Evolutionary conservation across 2,329 filamentous ascomycete genomes (phyloP), one percentile per base, ranked within the genome.

Genomic region (Fusarium coffeatum): DNA sequence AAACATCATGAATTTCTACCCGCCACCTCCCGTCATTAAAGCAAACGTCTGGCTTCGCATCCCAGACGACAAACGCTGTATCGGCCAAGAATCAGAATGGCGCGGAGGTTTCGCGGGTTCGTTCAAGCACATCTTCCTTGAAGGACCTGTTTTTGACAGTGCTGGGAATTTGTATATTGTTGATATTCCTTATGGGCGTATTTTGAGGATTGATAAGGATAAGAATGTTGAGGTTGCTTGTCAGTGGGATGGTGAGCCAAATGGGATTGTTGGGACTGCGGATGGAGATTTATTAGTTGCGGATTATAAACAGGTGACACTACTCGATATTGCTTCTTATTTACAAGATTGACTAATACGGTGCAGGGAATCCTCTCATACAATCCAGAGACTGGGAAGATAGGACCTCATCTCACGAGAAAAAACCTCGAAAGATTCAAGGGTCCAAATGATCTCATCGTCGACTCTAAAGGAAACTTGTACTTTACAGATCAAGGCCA

Each of bases 401-500:
- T 82, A 11, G 72, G 68, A 2, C 76, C 78, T 0, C 73, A 78
- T 22, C 54, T 83, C 13, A 77, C 78, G 8, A 71, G 77, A n/a
- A 75, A 74, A 47, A 79, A 83, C 43, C 74, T 83, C 1, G 81
- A 83, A 47, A 74, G 80, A 6, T 83, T 83, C 72, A 83, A 83
- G 55, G 81, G 81, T 0, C 78, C 78, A 0, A 83, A 83, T 49
- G 81, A 83, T 55, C 68, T 83, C 2, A 77, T 82, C 18, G 50
- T 82, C 6, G 79, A 80, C 28, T 80, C 78, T 0, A 75, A 76
- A 16, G 71, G 74, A 6, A 78, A 80, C 28, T 63, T 83, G 6
- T 83, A 82, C 69, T 83, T 83, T 37, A 83, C 82, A 3, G 81
- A 83, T 43, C 82, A 83, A 69, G 81, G 82, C 0, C 81, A 83